Conservation (phyloP, 179 eudicot genomes). For the Drosera spatulata region DNA sequence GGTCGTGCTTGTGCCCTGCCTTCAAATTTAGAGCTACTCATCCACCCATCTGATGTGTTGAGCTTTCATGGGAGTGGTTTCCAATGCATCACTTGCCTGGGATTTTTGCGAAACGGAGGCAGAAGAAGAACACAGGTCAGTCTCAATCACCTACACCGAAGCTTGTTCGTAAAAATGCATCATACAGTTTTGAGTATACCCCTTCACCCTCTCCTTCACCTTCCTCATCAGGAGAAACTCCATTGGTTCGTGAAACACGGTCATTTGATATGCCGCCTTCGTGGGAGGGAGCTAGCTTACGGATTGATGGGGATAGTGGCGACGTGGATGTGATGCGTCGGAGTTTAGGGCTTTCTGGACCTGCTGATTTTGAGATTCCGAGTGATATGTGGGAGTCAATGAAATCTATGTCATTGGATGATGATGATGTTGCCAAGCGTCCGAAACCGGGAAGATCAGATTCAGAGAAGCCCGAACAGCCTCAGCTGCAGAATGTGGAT, state of each 20-base stretch:
- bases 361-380: constrained; percentile 22
- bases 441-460: neutral
- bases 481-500: neutral
- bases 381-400: neutral
- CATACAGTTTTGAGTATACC: constrained; percentile 40
- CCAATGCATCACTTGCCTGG: constrained; percentile 38
- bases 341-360: constrained; percentile 26
- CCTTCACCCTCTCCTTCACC: constrained; percentile 28
- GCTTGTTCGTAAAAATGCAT: constrained; percentile 61
- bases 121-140: constrained; percentile 27
- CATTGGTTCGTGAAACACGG: constrained; percentile 22
- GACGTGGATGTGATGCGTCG: constrained; percentile 26
- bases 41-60: neutral
- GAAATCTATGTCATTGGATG: neutral
- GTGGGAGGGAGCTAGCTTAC: constrained; percentile 29
- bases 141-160: constrained; percentile 31
- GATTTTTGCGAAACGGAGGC: constrained; percentile 20
- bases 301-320: constrained; percentile 37
- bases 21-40: too few relatives aligned
- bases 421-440: neutral
- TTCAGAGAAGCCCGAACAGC: neutral
- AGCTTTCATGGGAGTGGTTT: constrained; percentile 14
- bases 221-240: constrained; percentile 18
- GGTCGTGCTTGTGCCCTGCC: too few relatives aligned
- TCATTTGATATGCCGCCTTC: constrained; percentile 6